These are phyloP conservation scores for Clausena lansium DNA, from an alignment of 345 rosid species.

Conservation along the genomic window DNA sequence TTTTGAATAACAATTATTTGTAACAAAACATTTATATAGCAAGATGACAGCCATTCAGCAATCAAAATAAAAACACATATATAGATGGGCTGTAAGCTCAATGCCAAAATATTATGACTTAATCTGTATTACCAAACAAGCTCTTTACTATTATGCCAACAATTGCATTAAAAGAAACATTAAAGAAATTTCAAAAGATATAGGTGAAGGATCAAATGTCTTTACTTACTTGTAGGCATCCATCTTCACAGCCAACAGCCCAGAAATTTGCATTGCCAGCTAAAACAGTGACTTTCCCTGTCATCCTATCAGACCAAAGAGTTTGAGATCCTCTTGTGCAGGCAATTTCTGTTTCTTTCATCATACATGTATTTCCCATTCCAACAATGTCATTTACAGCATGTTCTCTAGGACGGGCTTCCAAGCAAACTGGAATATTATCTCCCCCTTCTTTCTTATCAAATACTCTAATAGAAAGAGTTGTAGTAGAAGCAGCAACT, in stretches of 20 bases:
- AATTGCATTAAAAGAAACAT: neutral
- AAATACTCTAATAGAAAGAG: slow-evolving; percentile 73
- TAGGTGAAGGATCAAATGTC: neutral
- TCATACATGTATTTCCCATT: slow-evolving; percentile 51
- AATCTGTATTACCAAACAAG: neutral
- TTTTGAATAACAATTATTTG: neutral
- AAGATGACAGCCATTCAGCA: neutral
- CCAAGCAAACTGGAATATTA: slow-evolving; percentile 70
- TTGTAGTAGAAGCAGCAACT: slow-evolving; percentile 22
- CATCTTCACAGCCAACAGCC: slow-evolving; percentile 99
- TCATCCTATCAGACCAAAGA: slow-evolving; percentile 90
- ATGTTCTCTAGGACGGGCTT: slow-evolving; percentile 79
- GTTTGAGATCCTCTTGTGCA: slow-evolving; percentile 71
- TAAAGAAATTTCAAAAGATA: neutral
- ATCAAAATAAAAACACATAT: neutral
- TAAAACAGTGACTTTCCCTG: slow-evolving; percentile 86
- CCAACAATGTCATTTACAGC: slow-evolving; percentile 79
- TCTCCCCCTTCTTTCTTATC: slow-evolving; percentile 80
- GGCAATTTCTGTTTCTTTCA: slow-evolving; percentile 81
- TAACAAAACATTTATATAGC: neutral
- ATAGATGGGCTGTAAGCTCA: neutral
- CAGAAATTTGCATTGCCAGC: slow-evolving; percentile 97
- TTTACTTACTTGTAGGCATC: slow-evolving; percentile 75
- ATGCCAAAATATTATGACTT: neutral
- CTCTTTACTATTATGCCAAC: neutral